Evolutionary conservation across 306 rosid genomes (phyloP).

Genomic region (Prunus campanulata): DNA sequence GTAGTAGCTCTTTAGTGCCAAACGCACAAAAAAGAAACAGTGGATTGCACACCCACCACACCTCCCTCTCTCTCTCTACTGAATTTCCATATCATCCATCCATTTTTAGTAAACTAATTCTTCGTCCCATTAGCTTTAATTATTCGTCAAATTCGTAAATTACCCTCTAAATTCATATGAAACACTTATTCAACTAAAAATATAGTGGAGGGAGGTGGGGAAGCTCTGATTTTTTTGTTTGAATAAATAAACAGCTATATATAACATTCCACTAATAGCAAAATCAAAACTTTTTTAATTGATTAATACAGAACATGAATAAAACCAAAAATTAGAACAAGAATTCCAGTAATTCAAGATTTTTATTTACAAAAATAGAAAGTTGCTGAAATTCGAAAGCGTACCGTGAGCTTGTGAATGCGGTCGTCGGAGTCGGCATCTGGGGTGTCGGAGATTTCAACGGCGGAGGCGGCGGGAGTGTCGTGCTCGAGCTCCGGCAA

Average conservation of each 20-base stretch:
- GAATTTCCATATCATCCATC: not conserved
- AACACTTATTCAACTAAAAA: no score
- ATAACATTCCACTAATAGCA: not conserved
- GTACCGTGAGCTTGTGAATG: constrained; percentile 65
- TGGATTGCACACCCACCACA: not conserved
- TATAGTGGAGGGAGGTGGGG: no score
- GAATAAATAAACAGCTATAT: not conserved
- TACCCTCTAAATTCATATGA: not conserved
- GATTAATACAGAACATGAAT: not conserved
- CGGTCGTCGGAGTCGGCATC: constrained; percentile 28
- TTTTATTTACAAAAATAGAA: not conserved
- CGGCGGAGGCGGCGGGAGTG: constrained; percentile 40
- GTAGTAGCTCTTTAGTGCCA: not conserved
- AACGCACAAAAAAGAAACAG: not conserved
- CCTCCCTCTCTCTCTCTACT: not conserved
- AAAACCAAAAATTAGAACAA: not conserved
- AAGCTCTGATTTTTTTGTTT: not conserved
- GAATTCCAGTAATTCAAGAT: not conserved
- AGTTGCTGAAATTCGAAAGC: not conserved
- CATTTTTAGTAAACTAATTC: not conserved
- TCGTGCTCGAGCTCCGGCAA: constrained; percentile 53
- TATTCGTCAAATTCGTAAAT: not conserved
- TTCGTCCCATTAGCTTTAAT: not conserved
- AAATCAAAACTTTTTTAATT: not conserved
- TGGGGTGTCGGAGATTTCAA: constrained; percentile 47